These are phyloP conservation scores for Hymenoscyphus infarciens DNA, from an alignment of 2,329 filamentous ascomycete species.

Conservation along the genomic window DNA sequence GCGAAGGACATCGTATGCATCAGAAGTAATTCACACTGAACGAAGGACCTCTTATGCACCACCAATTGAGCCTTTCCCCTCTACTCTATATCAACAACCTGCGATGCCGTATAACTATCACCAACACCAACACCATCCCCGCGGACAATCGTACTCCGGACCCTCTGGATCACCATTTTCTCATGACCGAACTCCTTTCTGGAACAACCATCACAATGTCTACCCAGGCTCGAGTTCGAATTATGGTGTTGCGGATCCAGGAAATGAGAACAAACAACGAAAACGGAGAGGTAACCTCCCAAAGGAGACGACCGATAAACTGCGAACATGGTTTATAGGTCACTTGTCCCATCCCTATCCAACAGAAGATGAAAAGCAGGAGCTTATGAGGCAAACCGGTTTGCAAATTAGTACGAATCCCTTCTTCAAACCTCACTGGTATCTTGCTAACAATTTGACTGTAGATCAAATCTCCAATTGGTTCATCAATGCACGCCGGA, in stretches of 20 bases:
- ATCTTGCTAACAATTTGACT: conserved; percentile 13
- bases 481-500: conserved; percentile 74
- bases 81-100: conserved; percentile 14
- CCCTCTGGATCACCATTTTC: conserved; percentile 15
- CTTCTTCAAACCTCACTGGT: background rate
- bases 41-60: background rate
- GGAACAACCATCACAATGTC: conserved; percentile 14
- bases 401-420: conserved; percentile 69
- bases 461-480: conserved; percentile 71
- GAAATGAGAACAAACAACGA: conserved; percentile 33
- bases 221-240: conserved; percentile 8
- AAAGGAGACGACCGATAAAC: conserved; percentile 81
- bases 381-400: conserved; percentile 71
- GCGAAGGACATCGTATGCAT: background rate
- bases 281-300: conserved; percentile 80
- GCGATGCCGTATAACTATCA: conserved; percentile 22
- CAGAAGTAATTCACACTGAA: background rate
- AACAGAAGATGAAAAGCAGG: conserved; percentile 82
- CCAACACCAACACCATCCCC: conserved; percentile 15
- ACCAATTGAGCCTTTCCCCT: conserved; percentile 13
- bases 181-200: conserved; percentile 29
- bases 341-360: conserved; percentile 81
- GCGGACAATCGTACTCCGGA: conserved; percentile 24
- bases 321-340: conserved; percentile 75
- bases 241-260: conserved; percentile 15